Conservation (phyloP, 2,329 filamentous ascomycete species). For the Parasarocladium wereldwijsianum region DNA sequence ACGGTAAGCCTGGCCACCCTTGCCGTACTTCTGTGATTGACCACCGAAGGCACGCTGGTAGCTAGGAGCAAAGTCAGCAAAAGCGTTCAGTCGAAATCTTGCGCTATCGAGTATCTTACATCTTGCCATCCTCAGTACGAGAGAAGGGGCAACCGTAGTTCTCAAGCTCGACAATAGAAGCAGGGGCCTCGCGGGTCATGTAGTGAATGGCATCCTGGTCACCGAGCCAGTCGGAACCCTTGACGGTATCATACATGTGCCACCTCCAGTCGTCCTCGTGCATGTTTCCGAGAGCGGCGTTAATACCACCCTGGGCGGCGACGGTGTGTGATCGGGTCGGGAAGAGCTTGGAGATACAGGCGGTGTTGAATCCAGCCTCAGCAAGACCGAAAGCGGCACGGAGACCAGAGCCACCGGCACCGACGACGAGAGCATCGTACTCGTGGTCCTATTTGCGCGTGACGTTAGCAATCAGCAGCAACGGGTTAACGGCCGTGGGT, state of each 20-base stretch:
- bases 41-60: conserved; percentile 98
- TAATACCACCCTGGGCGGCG: conserved; percentile 72
- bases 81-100: conserved; percentile 7
- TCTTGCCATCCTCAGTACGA: conserved; percentile 89
- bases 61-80: conserved; percentile 23
- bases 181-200: conserved; percentile 90
- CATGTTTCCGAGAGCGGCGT: conserved; percentile 86
- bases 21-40: conserved; percentile 87
- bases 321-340: conserved; percentile 77
- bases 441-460: conserved; percentile 68
- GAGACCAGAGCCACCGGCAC: conserved; percentile 68
- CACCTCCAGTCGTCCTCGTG: conserved; percentile 97
- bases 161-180: conserved; percentile 86
- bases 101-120: conserved; percentile 36
- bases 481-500: conserved; percentile 3
- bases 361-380: conserved; percentile 80
- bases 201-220: conserved; percentile 98
- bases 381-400: conserved; percentile 75
- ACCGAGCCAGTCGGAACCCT: conserved; percentile 93
- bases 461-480: neutral
- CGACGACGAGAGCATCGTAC: conserved; percentile 93
- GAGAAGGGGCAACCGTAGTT: conserved; percentile 97
- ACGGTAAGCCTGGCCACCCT: conserved; percentile 95
- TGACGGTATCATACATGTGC: conserved; percentile 99
- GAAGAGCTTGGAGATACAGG: conserved; percentile 78